These are phyloP conservation scores for Fusarium poae DNA, from an alignment of 2,329 filamentous ascomycete genomes.

Conservation along the genomic window DNA sequence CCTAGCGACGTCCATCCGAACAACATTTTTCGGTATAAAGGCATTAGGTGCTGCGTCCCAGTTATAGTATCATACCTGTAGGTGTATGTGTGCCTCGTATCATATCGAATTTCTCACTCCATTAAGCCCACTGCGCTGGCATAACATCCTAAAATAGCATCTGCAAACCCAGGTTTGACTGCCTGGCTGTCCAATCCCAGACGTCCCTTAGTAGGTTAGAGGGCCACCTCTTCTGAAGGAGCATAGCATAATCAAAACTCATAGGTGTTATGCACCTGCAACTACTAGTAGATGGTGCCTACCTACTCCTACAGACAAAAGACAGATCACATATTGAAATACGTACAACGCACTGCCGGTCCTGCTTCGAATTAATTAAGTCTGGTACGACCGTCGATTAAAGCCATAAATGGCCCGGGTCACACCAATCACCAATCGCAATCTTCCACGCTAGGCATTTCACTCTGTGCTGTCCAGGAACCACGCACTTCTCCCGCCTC, in stretches of 20 bases:
- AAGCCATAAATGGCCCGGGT: slow-evolving; percentile 32
- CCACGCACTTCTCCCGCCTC: slow-evolving; percentile 38
- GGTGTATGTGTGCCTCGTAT: not conserved
- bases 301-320: not conserved
- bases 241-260: too few species aligned
- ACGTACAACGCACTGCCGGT: not conserved
- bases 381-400: slow-evolving; percentile 13
- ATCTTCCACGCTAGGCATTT: slow-evolving; percentile 50
- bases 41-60: not conserved
- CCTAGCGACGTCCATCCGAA: not conserved
- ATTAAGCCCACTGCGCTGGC: slow-evolving; percentile 41
- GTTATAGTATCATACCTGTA: not conserved
- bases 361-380: not conserved
- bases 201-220: too few species aligned
- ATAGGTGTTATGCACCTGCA: too few species aligned
- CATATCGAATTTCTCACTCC: not conserved
- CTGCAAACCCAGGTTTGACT: slow-evolving; percentile 34
- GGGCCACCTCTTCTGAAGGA: slow-evolving; percentile 30
- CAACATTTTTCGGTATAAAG: not conserved
- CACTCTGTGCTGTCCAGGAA: slow-evolving; percentile 39
- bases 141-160: slow-evolving; percentile 46
- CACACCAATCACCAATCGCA: slow-evolving; percentile 54
- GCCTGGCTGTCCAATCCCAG: slow-evolving; percentile 41
- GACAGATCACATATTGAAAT: not conserved
- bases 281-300: slow-evolving; percentile 3